phyloP scores from a whole-genome alignment of 495 filamentous ascomycete genomes.

The Daldinia bambusicola region DNA sequence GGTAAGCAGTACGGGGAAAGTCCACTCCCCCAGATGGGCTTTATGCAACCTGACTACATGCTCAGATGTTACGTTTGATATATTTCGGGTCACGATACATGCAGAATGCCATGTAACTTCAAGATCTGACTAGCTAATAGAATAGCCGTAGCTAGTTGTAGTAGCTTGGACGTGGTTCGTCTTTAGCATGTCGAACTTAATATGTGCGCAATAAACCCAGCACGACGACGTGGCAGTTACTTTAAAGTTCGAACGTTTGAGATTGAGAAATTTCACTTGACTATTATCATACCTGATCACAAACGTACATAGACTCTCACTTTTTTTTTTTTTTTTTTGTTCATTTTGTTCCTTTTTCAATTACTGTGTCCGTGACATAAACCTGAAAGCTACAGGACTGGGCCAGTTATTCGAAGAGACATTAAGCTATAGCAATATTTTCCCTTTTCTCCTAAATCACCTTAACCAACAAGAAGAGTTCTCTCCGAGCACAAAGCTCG shows the following conservation, averaged over 20 bases:
- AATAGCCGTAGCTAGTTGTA: background rate
- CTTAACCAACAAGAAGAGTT: background rate
- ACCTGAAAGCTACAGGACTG: constrained; percentile 1
- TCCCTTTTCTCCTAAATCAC: background rate
- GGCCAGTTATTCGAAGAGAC: constrained; percentile 7
- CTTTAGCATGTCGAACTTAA: background rate
- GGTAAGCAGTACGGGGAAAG: constrained; percentile 4
- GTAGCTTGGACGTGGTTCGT: background rate
- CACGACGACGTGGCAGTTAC: background rate
- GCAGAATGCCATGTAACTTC: background rate
- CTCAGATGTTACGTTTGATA: background rate
- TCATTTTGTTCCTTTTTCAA: background rate
- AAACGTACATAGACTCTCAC: background rate
- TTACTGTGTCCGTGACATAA: background rate
- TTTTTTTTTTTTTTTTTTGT: background rate
- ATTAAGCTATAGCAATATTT: constrained; percentile 5
- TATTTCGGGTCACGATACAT: background rate
- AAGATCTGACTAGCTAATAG: background rate
- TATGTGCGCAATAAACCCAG: background rate
- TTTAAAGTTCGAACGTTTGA: background rate
- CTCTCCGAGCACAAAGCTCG: background rate
- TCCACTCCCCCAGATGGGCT: background rate
- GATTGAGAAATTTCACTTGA: background rate
- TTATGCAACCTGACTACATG: background rate
- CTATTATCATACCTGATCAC: background rate